Evolutionary conservation across 1,139 yeast species (phyloP), one percentile per base, ranked within the genome.

Genomic region (Pichia sp.): DNA sequence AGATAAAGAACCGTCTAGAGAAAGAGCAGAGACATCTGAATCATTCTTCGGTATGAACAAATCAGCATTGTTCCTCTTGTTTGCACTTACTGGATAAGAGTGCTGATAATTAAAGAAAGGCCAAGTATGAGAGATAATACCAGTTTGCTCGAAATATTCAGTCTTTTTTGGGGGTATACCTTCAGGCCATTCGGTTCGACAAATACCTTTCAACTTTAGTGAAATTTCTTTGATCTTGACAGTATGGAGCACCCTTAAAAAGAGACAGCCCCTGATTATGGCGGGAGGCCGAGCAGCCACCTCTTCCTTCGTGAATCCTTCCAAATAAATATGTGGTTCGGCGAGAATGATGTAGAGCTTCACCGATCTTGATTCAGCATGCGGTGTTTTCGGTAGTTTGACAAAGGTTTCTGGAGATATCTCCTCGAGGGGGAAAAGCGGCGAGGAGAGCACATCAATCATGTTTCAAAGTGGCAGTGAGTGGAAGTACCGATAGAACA

Each of bases 111-210:
- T 74, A 66, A 79, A 91, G 59, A 91, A 88, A 1, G 95, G 94
- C 98, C 98, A 91, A 5, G 85, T 79, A 57, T 91, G 97, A 42
- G 76, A 73, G 28, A 85, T 71, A 12, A 89, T 60, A 44, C 77
- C 84, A 48, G 73, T 75, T 21, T 71, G 60, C 55, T 91, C 98
- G 23, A 62, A 59, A 47, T 75, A 79, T 20, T 77, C 81, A 21
- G 68, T 67, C 53, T 78, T 77, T 56, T 84, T 85, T 0, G 97
- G 96, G 0, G 98, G 98, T 22, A 89, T 88, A 1, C 96, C 98
- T 55, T 93, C 98, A 3, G 97, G 98, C 97, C 98, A 91, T 50
- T 91, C 96, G 0, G 98, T 91, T 48, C 84, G 68, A 34, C 85
- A 76, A 2, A 64, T 60, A 2, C 97, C 98, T 47, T 74, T 72